A percentile compares a stretch with the other conserved stretches of the same genome.
phyloP scores from a whole-genome alignment of 345 rosid species.

The Eucalyptus cloeziana region DNA sequence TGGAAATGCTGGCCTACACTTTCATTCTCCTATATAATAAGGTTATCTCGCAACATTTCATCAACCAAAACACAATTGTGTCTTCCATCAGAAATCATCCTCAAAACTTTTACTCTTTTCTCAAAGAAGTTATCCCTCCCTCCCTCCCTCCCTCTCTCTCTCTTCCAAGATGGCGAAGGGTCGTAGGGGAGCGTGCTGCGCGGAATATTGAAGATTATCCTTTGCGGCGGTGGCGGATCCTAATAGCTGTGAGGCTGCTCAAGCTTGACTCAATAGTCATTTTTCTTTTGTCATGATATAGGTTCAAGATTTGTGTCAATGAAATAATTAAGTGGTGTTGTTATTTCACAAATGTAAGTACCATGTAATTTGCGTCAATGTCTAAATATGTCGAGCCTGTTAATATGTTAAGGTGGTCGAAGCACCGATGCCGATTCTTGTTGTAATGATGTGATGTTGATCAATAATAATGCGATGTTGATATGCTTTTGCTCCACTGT shows the following conservation, averaged over 20 bases:
- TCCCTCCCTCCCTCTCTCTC: not conserved
- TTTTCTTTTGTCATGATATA: not conserved
- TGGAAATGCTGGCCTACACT: not conserved
- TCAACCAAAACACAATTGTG: not conserved
- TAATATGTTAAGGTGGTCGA: not conserved
- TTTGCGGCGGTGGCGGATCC: not conserved
- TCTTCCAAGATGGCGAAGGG: no score
- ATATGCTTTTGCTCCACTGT: not conserved
- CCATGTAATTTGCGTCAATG: no score
- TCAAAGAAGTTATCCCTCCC: not conserved
- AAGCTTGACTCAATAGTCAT: not conserved
- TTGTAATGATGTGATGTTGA: no score
- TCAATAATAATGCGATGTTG: not conserved
- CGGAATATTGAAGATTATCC: no score
- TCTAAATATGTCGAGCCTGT: not conserved
- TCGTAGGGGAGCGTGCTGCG: no score
- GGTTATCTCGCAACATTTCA: not conserved
- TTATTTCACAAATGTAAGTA: no score
- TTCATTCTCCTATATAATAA: not conserved
- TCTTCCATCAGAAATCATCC: not conserved
- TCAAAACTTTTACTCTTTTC: not conserved
- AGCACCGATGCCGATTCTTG: rapidly evolving
- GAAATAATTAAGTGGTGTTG: not conserved
- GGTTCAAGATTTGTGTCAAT: not conserved
- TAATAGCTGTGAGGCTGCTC: rapidly evolving